Conservation (phyloP, 2,329 filamentous ascomycete genomes). For the Pseudogymnoascus sp. region DNA sequence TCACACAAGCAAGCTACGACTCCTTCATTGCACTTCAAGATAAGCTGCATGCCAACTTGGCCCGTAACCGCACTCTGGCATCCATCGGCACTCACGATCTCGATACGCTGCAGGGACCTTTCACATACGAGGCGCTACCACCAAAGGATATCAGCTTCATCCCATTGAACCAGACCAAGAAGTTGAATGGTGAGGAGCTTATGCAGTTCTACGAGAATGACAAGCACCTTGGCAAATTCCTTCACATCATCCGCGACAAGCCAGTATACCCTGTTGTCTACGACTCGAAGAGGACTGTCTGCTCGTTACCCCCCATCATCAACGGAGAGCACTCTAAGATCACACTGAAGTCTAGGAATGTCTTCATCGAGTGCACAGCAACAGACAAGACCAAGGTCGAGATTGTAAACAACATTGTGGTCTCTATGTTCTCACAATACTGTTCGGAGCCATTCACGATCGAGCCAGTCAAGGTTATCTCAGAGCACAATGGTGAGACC, state of each 20-base stretch:
- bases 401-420: conserved; percentile 89
- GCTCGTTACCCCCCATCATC: conserved; percentile 94
- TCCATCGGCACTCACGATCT: conserved; percentile 96
- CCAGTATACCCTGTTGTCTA: conserved; percentile 94
- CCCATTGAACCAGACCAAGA: conserved; percentile 83
- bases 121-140: conserved; percentile 87
- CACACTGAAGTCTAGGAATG: conserved; percentile 77
- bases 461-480: conserved; percentile 87
- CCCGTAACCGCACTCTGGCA: conserved; percentile 86
- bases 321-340: conserved; percentile 98
- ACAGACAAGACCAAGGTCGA: conserved; percentile 94
- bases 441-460: conserved; percentile 83
- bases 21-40: conserved; percentile 98
- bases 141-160: conserved; percentile 89
- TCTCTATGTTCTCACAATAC: conserved; percentile 95
- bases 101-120: conserved; percentile 86
- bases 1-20: conserved; percentile 84
- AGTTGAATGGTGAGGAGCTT: conserved; percentile 79
- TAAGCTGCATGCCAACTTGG: conserved; percentile 94
- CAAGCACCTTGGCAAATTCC: conserved; percentile 79
- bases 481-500: conserved; percentile 79
- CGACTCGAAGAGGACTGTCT: conserved; percentile 77
- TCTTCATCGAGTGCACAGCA: conserved; percentile 95
- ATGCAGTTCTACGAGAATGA: conserved; percentile 96
- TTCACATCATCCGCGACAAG: conserved; percentile 90